Percentiles rank a stretch among this genome's conserved stretches.
phyloP scores from a whole-genome alignment of 2,329 filamentous ascomycete genomes.

The Leptographium flavum region DNA sequence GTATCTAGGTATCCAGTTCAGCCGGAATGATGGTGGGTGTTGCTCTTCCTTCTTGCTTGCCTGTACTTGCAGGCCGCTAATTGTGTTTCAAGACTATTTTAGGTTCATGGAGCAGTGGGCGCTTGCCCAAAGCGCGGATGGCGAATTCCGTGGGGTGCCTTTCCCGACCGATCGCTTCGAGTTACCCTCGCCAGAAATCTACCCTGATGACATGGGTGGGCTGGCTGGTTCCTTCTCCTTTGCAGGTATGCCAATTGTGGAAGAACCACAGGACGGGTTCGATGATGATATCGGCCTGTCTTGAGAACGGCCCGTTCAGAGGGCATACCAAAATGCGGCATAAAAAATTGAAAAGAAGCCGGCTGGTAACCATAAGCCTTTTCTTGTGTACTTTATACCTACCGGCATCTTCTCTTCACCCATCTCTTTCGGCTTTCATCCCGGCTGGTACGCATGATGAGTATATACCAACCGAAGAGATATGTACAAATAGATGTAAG shows the following conservation, averaged over 20 bases:
- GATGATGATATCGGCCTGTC: not conserved
- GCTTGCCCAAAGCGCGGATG: conserved; percentile 29
- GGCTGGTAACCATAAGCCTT: too few species aligned
- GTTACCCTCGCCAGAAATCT: conserved; percentile 31
- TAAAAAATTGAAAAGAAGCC: too few species aligned
- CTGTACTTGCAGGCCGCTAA: not conserved
- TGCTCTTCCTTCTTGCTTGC: not conserved
- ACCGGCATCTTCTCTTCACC: too few species aligned
- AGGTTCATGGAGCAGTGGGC: conserved; percentile 32
- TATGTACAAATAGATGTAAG: not conserved
- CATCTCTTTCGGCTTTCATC: not conserved
- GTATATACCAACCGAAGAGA: not conserved
- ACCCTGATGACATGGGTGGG: conserved; percentile 15
- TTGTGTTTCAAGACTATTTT: conserved; percentile 24
- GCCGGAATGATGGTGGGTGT: conserved; percentile 27
- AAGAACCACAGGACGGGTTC: conserved; percentile 14
- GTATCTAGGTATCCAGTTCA: conserved; percentile 36
- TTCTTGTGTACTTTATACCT: too few species aligned
- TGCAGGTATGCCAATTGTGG: conserved; percentile 16
- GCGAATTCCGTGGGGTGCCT: conserved; percentile 29
- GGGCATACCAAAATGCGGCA: not conserved
- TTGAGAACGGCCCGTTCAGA: not conserved
- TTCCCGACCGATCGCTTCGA: conserved; percentile 32
- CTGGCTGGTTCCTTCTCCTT: conserved; percentile 7
- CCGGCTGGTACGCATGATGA: too few species aligned